These are phyloP conservation scores for Bacidia gigantensis DNA, from an alignment of 495 filamentous ascomycete genomes.

Conservation along the genomic window DNA sequence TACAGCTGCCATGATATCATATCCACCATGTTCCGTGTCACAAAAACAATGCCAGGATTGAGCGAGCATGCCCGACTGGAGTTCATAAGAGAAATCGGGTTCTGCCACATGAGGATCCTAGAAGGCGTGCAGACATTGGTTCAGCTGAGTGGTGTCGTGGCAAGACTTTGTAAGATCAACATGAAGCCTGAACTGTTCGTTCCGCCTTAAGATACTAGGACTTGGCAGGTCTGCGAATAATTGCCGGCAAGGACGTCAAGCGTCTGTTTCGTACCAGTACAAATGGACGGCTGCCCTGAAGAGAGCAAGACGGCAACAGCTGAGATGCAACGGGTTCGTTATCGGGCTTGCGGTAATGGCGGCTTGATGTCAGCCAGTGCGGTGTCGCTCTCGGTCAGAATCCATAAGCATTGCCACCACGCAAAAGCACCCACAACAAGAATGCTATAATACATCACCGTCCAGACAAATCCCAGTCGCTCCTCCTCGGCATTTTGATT, in stretches of 20 bases:
- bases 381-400: constrained; percentile 48
- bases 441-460: constrained; percentile 61
- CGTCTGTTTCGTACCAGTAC: no score
- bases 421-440: constrained; percentile 54
- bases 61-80: constrained; percentile 90
- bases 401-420: constrained; percentile 57
- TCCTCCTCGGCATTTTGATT: constrained; percentile 11
- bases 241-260: no score
- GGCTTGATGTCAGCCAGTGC: constrained; percentile 14
- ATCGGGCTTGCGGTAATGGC: no score
- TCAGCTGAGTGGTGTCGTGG: constrained; percentile 83
- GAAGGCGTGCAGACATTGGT: constrained; percentile 92
- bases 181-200: constrained; percentile 86
- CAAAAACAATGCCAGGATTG: constrained; percentile 79
- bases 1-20: constrained; percentile 97
- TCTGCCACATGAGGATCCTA: constrained; percentile 97
- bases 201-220: constrained; percentile 22
- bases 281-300: no score
- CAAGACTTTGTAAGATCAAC: constrained; percentile 80
- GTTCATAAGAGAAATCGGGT: constrained; percentile 96
- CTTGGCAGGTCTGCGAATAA: no score
- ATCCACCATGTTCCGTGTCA: constrained; percentile 96
- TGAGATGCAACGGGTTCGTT: no score
- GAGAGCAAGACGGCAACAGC: no score
- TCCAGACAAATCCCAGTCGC: constrained; percentile 41